phyloP scores from a whole-genome alignment of 805 yeast species.

The Yamadazyma scolyti region DNA sequence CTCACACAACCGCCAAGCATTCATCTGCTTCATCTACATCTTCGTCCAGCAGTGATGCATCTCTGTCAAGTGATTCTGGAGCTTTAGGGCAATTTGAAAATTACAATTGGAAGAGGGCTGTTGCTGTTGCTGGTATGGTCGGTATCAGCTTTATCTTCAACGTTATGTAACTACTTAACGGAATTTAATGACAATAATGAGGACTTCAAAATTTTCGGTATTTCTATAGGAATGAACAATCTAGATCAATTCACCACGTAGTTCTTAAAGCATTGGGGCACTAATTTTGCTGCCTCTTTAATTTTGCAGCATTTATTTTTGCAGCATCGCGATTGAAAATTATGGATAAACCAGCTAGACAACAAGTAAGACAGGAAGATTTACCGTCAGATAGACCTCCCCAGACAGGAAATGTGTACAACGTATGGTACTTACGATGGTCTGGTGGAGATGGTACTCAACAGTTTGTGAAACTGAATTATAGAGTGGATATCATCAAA shows the following conservation, averaged over 20 bases:
- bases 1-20: conserved; percentile 2
- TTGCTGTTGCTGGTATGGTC: conserved; percentile 31
- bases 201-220: too few species aligned
- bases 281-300: too few species aligned
- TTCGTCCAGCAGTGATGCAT: conserved; percentile 8
- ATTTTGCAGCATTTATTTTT: too few species aligned
- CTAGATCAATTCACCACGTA: too few species aligned
- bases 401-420: conserved; percentile 76
- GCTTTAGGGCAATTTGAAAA: conserved; percentile 16
- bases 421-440: conserved; percentile 89
- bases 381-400: conserved; percentile 64
- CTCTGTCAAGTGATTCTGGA: conserved; percentile 13
- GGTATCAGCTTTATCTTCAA: conserved; percentile 34
- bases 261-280: conserved; percentile 1
- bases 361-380: conserved; percentile 64
- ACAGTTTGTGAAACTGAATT: conserved; percentile 46
- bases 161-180: conserved; percentile 17
- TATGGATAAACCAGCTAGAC: conserved; percentile 51
- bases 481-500: conserved; percentile 51
- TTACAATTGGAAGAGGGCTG: conserved; percentile 35
- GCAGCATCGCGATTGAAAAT: conserved; percentile 3
- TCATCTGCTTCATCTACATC: conserved; percentile 2
- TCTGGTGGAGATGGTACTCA: conserved; percentile 66
- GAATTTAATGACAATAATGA: too few species aligned
- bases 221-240: too few species aligned